Conservation (phyloP, 768 basidiomycete genomes). For the Xerocomus brunneocitrinus region DNA sequence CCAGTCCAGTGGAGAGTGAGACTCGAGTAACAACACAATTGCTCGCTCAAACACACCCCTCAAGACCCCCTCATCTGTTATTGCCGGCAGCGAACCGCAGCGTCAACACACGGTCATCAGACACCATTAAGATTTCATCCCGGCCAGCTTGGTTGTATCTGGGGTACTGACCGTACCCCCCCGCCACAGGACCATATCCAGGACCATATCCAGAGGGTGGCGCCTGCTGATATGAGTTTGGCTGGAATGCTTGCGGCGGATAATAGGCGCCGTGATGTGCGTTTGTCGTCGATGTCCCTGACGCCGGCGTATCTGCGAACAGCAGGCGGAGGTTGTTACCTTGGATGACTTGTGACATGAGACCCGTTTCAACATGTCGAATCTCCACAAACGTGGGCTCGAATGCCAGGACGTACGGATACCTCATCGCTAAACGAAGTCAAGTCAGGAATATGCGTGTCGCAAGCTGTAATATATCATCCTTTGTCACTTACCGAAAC, state of each 20-base stretch:
- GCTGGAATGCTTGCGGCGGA: slow-evolving; percentile 25
- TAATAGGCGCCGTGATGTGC: slow-evolving; percentile 35
- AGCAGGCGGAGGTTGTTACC: slow-evolving; percentile 85
- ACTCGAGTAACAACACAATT: slow-evolving; percentile 9
- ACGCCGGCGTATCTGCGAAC: slow-evolving; percentile 91
- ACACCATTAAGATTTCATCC: slow-evolving; percentile 86
- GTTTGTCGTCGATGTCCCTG: slow-evolving; percentile 59
- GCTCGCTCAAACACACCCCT: not conserved
- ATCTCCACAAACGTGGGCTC: slow-evolving; percentile 97
- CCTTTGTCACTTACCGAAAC: slow-evolving; percentile 71
- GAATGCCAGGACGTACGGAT: slow-evolving; percentile 95
- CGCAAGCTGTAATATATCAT: not conserved
- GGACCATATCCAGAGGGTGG: slow-evolving; percentile 23
- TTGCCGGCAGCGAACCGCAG: slow-evolving; percentile 46
- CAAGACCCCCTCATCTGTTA: slow-evolving; percentile 7
- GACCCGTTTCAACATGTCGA: slow-evolving; percentile 89
- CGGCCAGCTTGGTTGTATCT: slow-evolving; percentile 51
- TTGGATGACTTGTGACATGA: slow-evolving; percentile 91
- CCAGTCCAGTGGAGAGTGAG: slow-evolving; percentile 15
- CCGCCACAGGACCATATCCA: slow-evolving; percentile 23
- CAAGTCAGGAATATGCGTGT: slow-evolving; percentile 4
- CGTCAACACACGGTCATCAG: slow-evolving; percentile 80
- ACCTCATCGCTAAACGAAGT: slow-evolving; percentile 70
- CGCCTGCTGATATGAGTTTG: slow-evolving; percentile 31
- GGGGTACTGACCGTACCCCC: slow-evolving; percentile 40